These are phyloP conservation scores for maize (Zea mays) DNA, from an alignment of 176 grass and related monocot species.

Conservation along the genomic window DNA sequence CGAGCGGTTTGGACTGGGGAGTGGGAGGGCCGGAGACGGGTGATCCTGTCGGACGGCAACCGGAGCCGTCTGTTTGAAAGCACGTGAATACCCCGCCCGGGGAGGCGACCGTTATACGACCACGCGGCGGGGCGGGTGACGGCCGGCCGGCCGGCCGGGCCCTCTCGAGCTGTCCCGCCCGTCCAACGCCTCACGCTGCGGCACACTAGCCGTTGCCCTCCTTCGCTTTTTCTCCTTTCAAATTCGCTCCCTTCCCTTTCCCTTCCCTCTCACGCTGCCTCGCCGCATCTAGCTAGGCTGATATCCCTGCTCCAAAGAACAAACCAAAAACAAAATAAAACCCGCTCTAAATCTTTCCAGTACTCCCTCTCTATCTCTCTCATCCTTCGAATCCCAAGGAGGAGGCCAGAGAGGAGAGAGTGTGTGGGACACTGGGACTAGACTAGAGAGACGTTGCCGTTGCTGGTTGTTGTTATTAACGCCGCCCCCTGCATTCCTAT, in stretches of 20 bases:
- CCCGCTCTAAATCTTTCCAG: constrained; percentile 18
- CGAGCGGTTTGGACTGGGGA: too few relatives aligned
- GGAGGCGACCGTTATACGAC: constrained; percentile 39
- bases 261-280: background rate
- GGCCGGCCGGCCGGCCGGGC: background rate
- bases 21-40: too few relatives aligned
- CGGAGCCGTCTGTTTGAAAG: constrained; percentile 40
- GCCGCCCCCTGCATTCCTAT: background rate
- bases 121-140: background rate
- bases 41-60: too few relatives aligned
- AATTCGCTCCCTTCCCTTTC: constrained; percentile 9
- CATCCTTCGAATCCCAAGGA: constrained; percentile 37
- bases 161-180: constrained; percentile 33
- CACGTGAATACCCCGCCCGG: background rate
- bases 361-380: constrained; percentile 24
- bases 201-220: constrained; percentile 59
- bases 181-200: constrained; percentile 43
- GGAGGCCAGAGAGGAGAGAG: constrained; percentile 8
- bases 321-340: constrained; percentile 13
- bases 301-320: background rate
- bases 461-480: constrained; percentile 28
- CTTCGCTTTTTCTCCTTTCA: constrained; percentile 16
- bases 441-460: constrained; percentile 35
- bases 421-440: too few relatives aligned
- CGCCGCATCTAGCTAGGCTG: background rate